Conservation (phyloP, 2,329 filamentous ascomycete species). For the Fusarium palustre region DNA sequence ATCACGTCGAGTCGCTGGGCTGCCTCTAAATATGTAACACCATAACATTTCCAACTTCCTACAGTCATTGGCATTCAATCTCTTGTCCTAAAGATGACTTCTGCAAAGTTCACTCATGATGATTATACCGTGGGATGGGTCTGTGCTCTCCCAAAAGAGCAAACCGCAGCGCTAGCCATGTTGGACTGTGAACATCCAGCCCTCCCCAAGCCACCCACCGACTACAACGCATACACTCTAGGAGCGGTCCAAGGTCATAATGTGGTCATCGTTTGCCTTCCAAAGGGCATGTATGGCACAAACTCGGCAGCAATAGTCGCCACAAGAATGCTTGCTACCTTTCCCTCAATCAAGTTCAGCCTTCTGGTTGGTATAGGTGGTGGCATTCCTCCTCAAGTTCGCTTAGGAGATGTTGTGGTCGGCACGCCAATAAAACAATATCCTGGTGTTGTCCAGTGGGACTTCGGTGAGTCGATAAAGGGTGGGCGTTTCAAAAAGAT, state of each 20-base stretch:
- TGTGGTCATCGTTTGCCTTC: neutral
- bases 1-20: neutral
- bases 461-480: constrained; percentile 12
- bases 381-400: constrained; percentile 9
- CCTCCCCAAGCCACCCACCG: neutral
- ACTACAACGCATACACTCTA: constrained; percentile 7
- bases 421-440: neutral
- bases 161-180: neutral
- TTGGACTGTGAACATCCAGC: constrained; percentile 3
- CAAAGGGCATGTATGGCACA: neutral
- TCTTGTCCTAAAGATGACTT: neutral
- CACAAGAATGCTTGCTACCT: neutral
- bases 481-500: constrained; percentile 4
- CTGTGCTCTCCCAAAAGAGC: neutral
- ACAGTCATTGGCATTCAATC: neutral
- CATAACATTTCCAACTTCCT: neutral
- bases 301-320: neutral
- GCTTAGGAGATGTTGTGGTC: constrained; percentile 27
- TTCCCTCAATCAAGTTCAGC: constrained; percentile 5
- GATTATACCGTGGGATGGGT: neutral
- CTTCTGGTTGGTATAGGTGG: constrained; percentile 24
- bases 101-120: neutral
- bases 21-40: neutral
- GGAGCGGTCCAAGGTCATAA: neutral
- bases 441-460: constrained; percentile 22